A percentile compares a stretch with the other conserved stretches of the same genome.
These are phyloP conservation scores for Dictyostelium firmibasis DNA, from an alignment of 78 protist genomes.

Conservation along the genomic window DNA sequence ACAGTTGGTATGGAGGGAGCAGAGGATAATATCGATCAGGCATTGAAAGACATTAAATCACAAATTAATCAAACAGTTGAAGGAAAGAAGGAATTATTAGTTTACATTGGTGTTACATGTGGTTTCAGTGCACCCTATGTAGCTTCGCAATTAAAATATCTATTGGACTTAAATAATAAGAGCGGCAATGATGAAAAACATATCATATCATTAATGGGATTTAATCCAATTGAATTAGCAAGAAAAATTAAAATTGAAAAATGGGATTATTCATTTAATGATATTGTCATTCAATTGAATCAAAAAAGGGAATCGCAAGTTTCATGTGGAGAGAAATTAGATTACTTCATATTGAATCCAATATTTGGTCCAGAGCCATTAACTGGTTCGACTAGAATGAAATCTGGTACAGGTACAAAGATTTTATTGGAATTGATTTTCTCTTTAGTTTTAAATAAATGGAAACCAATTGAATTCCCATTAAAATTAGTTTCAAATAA, in stretches of 20 bases:
- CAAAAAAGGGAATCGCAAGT: neutral
- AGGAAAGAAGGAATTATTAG: neutral
- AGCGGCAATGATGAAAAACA: neutral
- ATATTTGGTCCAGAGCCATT: slow-evolving; percentile 92
- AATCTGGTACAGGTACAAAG: slow-evolving; percentile 88
- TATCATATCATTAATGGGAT: slow-evolving; percentile 83
- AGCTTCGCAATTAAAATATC: slow-evolving; percentile 81
- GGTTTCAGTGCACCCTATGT: slow-evolving; percentile 94
- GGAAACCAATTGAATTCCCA: neutral
- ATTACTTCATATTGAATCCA: slow-evolving; percentile 81
- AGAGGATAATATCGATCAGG: slow-evolving; percentile 81
- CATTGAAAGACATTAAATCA: slow-evolving; percentile 51
- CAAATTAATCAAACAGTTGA: neutral
- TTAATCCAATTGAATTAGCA: slow-evolving; percentile 87
- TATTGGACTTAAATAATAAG: neutral
- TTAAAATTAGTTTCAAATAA: neutral
- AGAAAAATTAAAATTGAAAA: slow-evolving; percentile 72
- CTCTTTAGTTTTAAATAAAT: neutral
- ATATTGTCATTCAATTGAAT: slow-evolving; percentile 1
- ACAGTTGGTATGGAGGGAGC: slow-evolving; percentile 85
- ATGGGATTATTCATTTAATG: slow-evolving; percentile 76
- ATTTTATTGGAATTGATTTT: slow-evolving; percentile 69
- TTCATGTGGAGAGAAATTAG: neutral
- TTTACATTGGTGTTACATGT: slow-evolving; percentile 92
- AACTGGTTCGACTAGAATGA: slow-evolving; percentile 94